Evolutionary conservation across 2,329 filamentous ascomycete species (phyloP), one percentile per base, ranked within the genome.

Genomic region (Pleomassaria siparia): DNA sequence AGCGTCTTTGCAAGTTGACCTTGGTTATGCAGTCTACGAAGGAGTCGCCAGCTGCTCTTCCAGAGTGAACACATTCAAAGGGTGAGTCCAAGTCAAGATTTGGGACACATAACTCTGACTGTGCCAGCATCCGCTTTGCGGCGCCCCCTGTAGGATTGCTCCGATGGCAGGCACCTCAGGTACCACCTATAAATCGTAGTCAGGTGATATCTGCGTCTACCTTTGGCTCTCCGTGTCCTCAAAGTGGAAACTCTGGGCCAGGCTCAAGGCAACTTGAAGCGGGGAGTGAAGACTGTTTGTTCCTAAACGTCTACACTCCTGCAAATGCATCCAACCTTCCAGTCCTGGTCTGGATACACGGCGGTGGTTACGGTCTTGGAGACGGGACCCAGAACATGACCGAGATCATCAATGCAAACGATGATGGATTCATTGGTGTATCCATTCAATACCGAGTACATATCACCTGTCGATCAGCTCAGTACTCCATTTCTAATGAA

Each of bases 391-490:
- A 71, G 32, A 73, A 76, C 44, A 50, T 74, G 24, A 67, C 62
- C n/a, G 29, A 60, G 1, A 64, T 75, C 33, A 76, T 80, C 40
- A 74, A 75, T 30, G 72, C 72, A 3, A 79, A 77, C 51, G 62
- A 70, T n/a, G 74, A 79, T 47, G 65, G 63, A 3, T 80, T 80
- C 44, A 61, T 81, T 30, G 70, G 62, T 12, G 75, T 81, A 16
- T 60, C 72, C 2, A 76, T 80, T 30, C 75, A 81, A 50, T 81
- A 80, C 53, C 62, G 78, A 13, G 72, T 77, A 58, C 43, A 52
- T 43, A 4, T 16, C 15, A 2, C 9, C 8, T 10, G 13, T 29
- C n/a, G n/a, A n/a, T 2, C 1, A 10, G 9, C 2, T 16, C 10
- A 32, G 35, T 8, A 25, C n/a, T 28, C n/a, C 5, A 12, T 18